Evolutionary conservation across 169 alveolate species (phyloP).

Genomic region (Babesia bigemina): DNA sequence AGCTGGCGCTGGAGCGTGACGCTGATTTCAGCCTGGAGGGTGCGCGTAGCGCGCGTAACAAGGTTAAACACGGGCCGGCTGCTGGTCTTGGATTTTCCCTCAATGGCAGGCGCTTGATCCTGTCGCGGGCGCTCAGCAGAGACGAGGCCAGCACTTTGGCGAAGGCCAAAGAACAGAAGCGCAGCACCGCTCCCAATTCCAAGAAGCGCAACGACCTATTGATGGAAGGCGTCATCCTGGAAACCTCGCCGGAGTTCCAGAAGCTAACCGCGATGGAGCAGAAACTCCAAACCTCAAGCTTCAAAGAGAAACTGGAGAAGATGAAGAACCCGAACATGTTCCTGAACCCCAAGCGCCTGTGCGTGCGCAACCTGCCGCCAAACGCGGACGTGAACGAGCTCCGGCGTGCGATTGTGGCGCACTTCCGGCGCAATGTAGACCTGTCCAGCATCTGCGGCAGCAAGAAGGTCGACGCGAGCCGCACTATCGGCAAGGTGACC

Average conservation of each 20-base stretch:
- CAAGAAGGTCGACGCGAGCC: conserved; percentile 35
- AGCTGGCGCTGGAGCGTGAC: conserved; percentile 53
- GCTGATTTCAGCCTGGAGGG: conserved; percentile 20
- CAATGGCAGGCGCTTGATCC: conserved; percentile 51
- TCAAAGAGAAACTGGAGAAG: conserved; percentile 52
- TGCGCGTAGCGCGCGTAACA: not conserved
- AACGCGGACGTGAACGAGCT: conserved; percentile 47
- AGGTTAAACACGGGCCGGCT: conserved; percentile 25
- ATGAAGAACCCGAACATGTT: conserved; percentile 64
- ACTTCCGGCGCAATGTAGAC: conserved; percentile 28
- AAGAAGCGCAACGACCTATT: conserved; percentile 45
- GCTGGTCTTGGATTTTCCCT: conserved; percentile 62
- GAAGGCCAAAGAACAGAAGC: conserved; percentile 6
- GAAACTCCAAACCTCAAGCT: conserved; percentile 16
- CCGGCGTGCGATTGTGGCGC: conserved; percentile 42
- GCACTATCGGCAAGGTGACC: conserved; percentile 52
- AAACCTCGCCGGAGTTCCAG: conserved; percentile 54
- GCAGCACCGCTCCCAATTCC: not conserved
- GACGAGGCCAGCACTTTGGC: conserved; percentile 44
- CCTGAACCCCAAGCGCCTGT: conserved; percentile 62
- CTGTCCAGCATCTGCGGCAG: conserved; percentile 17
- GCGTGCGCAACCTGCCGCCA: conserved; percentile 62
- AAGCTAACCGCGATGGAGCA: conserved; percentile 32
- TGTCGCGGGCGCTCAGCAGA: conserved; percentile 45
- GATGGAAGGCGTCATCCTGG: conserved; percentile 58